Evolutionary conservation across 2,329 filamentous ascomycete genomes (phyloP), one percentile per base, ranked within the genome.

Genomic region (Aaosphaeria arxii): DNA sequence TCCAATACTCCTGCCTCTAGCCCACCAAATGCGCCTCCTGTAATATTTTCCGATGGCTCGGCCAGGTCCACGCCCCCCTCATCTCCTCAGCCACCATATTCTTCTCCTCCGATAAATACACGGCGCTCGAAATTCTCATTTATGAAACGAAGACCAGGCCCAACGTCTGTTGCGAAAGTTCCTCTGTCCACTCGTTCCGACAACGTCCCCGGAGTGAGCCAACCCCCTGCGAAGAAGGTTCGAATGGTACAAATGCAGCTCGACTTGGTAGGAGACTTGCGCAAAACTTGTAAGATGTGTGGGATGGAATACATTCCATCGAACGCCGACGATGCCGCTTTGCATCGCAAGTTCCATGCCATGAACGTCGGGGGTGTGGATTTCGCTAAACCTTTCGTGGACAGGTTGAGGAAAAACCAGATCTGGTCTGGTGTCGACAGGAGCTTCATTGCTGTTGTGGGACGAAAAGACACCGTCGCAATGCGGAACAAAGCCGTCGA

Each of bases 281-380:
- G 79, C 42, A 80, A 79, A 55, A 80, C 77, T 7, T 87, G 84
- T 66, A 71, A 73, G 35, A 73, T 71, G 3, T 87, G 84, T 57
- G 80, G 81, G 1, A 87, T 87, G 84, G 81, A 84, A 45, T 87
- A 86, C 56, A 76, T 83, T 32, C 79, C 82, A 4, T 85, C 83
- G 0, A 79, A 80, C 43, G 67, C 73, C 5, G 82, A 85, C 57
- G 84, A 87, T 56, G 72, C 75, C n/a, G 77, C 76, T 5, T 60
- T 87, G 46, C 84, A 87, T 61, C 79, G 79, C 54, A 83, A 82
- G 53, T 87, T 82, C 55, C 84, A 87, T 62, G 78, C 79, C 33
- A 79, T 81, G 69, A 81, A 83, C 55, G 71, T 77, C 3, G 78
- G 79, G 28, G 84, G 84, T 1, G 77, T 86, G 17, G 81, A 85